These are phyloP conservation scores for Seiridium cupressi DNA, from an alignment of 2,329 filamentous ascomycete genomes.

Conservation along the genomic window DNA sequence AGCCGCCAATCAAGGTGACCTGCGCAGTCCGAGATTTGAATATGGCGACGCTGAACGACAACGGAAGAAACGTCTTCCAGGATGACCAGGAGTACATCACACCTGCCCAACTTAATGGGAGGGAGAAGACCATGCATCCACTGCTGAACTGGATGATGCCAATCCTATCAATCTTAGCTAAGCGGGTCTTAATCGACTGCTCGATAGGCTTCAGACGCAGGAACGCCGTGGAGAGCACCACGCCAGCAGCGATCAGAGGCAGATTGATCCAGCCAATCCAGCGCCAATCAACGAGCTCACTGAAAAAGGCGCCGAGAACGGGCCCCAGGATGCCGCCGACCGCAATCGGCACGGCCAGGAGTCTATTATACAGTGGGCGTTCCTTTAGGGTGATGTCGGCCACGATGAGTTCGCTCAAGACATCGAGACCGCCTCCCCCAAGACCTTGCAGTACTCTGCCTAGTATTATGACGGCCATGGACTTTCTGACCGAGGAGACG, in stretches of 20 bases:
- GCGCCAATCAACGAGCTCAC: slow-evolving; percentile 21
- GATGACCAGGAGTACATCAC: slow-evolving; percentile 30
- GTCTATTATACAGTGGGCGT: slow-evolving; percentile 23
- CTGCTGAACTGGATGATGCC: slow-evolving; percentile 25
- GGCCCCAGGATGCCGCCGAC: slow-evolving; percentile 26
- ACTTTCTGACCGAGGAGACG: slow-evolving; percentile 23
- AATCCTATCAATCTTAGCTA: slow-evolving; percentile 28
- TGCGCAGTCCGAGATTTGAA: slow-evolving; percentile 22
- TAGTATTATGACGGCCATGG: slow-evolving; percentile 22
- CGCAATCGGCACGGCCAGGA: slow-evolving; percentile 25
- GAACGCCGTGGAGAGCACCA: slow-evolving; percentile 14
- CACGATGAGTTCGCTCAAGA: slow-evolving; percentile 28
- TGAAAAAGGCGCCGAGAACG: slow-evolving; percentile 26
- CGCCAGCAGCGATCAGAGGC: slow-evolving; percentile 19
- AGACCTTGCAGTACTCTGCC: slow-evolving; percentile 27
- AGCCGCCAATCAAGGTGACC: slow-evolving; percentile 20
- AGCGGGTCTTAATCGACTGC: slow-evolving; percentile 10
- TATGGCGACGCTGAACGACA: slow-evolving; percentile 27
- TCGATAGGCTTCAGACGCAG: slow-evolving; percentile 18
- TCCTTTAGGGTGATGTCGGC: slow-evolving; percentile 32
- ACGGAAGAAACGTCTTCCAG: slow-evolving; percentile 29
- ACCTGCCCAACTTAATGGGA: slow-evolving; percentile 33
- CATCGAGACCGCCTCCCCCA: slow-evolving; percentile 28
- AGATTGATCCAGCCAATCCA: slow-evolving; percentile 31
- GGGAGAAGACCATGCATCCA: slow-evolving; percentile 20